Percentiles rank a stretch among this genome's conserved stretches.
phyloP scores from a whole-genome alignment of 345 rosid genomes.

The Stellera chamaejasme region DNA sequence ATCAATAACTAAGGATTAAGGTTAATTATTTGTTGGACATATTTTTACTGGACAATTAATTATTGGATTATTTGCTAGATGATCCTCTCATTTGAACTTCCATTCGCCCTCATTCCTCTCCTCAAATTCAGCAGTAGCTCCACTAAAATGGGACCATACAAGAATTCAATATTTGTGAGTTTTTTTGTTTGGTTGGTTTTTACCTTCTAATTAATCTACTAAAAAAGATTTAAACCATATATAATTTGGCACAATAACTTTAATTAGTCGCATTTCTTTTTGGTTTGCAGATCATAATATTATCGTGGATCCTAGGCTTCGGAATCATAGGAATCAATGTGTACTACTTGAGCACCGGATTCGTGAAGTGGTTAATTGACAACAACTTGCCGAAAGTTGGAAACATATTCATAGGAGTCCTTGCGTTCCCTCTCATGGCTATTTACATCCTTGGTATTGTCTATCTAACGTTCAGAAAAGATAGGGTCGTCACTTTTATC shows the following conservation, averaged over 20 bases:
- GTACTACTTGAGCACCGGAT: constrained; percentile 40
- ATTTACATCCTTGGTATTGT: constrained; percentile 26
- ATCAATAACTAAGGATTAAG: too few relatives aligned
- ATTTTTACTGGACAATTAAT: too few relatives aligned
- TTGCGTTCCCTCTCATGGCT: constrained; percentile 39
- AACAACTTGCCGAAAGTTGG: constrained; percentile 20
- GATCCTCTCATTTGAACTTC: constrained; percentile 51
- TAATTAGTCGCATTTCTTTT: background rate
- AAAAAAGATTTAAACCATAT: background rate
- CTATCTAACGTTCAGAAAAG: constrained; percentile 36
- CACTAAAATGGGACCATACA: constrained; percentile 49
- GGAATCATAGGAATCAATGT: constrained; percentile 42
- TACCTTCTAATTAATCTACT: background rate
- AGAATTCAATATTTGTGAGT: constrained; percentile 39
- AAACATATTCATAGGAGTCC: constrained; percentile 30
- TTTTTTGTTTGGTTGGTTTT: too few relatives aligned
- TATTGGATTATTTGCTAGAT: constrained; percentile 23
- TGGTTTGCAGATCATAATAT: constrained; percentile 22
- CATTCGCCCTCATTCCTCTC: constrained; percentile 53
- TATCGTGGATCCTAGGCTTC: constrained; percentile 42
- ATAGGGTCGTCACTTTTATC: background rate
- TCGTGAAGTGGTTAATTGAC: constrained; percentile 33
- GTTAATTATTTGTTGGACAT: too few relatives aligned
- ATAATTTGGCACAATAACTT: background rate
- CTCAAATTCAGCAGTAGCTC: constrained; percentile 43